phyloP scores from a whole-genome alignment of 768 basidiomycete genomes.

The Leccinum uliginosum region DNA sequence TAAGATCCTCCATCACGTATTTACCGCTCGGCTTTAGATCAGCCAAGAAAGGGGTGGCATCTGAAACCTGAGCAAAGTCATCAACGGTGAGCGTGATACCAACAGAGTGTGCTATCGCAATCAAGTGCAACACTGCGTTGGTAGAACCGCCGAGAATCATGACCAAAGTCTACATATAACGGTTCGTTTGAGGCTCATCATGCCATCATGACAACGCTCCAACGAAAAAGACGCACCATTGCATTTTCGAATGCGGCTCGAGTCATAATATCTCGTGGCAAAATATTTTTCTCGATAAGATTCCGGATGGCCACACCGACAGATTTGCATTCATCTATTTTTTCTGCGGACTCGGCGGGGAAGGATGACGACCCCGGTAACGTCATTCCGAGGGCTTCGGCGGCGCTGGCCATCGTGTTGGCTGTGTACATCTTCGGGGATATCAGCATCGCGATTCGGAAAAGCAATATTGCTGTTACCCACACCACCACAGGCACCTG shows the following conservation, averaged over 20 bases:
- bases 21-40: conserved; percentile 97
- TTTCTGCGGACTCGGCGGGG: conserved; percentile 90
- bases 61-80: conserved; percentile 92
- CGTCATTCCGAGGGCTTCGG: conserved; percentile 95
- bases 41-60: conserved; percentile 90
- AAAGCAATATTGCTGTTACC: conserved; percentile 30
- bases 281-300: conserved; percentile 86
- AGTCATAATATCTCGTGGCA: conserved; percentile 96
- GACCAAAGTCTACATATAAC: conserved; percentile 65
- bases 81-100: conserved; percentile 85
- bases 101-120: conserved; percentile 95
- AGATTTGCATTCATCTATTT: conserved; percentile 75
- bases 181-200: conserved; percentile 3
- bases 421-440: conserved; percentile 86
- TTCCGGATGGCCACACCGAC: conserved; percentile 82
- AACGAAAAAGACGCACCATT: conserved; percentile 53
- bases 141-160: conserved; percentile 98
- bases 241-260: conserved; percentile 96
- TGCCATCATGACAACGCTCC: conserved; percentile 4
- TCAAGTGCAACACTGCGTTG: conserved; percentile 94
- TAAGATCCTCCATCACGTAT: conserved; percentile 98
- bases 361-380: conserved; percentile 96
- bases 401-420: conserved; percentile 96
- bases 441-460: conserved; percentile 4
- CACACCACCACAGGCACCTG: conserved; percentile 97